Conservation (phyloP, 164 flowering plant species). For the Chimonanthus praecox region DNA sequence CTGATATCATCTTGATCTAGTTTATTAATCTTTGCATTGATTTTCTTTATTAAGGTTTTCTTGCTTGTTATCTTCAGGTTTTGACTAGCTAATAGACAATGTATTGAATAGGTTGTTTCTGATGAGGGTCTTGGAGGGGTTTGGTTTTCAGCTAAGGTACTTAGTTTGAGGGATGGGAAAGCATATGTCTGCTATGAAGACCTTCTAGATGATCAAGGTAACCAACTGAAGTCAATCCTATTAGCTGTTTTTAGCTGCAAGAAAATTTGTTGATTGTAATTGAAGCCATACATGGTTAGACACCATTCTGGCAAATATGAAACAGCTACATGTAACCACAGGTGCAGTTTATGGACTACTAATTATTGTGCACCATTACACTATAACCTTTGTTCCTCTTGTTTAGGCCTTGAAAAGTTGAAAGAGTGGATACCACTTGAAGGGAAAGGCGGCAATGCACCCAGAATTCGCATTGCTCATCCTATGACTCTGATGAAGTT, state of each 20-base stretch:
- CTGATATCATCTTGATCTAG: neutral
- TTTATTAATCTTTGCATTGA: neutral
- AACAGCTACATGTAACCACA: neutral
- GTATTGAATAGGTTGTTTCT: slow-evolving; percentile 52
- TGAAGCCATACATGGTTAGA: neutral
- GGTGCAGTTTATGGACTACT: neutral
- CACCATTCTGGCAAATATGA: neutral
- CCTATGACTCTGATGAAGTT: slow-evolving; percentile 46
- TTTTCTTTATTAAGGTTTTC: neutral
- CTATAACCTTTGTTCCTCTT: neutral
- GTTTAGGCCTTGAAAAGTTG: slow-evolving; percentile 44
- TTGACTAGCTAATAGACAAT: slow-evolving; percentile 6
- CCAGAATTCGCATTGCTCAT: slow-evolving; percentile 69
- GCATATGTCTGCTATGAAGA: slow-evolving; percentile 59
- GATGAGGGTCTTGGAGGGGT: slow-evolving; percentile 45
- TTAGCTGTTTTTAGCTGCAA: neutral
- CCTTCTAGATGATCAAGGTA: slow-evolving; percentile 52
- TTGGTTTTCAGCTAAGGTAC: slow-evolving; percentile 71
- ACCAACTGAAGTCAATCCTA: neutral
- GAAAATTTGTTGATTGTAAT: neutral
- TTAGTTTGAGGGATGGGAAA: slow-evolving; percentile 59
- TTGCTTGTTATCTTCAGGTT: neutral
- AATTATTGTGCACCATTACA: neutral
- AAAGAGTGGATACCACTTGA: slow-evolving; percentile 74
- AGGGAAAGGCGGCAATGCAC: slow-evolving; percentile 46